Evolutionary conservation across 192 early-diverging fungal species (phyloP).

Genomic region (Linnemannia hyalina): DNA sequence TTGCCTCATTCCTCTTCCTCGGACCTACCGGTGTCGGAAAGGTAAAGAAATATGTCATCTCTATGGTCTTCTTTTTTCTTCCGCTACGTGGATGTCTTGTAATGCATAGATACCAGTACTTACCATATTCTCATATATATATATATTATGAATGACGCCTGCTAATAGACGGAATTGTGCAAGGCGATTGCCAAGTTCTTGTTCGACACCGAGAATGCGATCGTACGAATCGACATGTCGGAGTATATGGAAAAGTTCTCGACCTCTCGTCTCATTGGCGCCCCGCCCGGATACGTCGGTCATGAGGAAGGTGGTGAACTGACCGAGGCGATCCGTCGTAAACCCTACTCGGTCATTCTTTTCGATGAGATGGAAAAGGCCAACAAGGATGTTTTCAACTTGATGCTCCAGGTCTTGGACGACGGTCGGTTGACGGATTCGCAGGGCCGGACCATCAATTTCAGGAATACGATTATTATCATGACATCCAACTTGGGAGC

Average conservation of each 20-base stretch:
- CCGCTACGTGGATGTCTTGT: background rate
- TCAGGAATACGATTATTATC: slow-evolving; percentile 86
- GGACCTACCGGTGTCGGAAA: slow-evolving; percentile 91
- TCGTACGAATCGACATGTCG: slow-evolving; percentile 86
- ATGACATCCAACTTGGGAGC: slow-evolving; percentile 87
- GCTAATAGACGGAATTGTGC: slow-evolving; percentile 73
- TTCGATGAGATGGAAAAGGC: slow-evolving; percentile 91
- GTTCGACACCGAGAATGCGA: slow-evolving; percentile 79
- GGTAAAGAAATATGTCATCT: slow-evolving; percentile 11
- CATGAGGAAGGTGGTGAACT: slow-evolving; percentile 84
- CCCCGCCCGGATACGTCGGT: slow-evolving; percentile 86
- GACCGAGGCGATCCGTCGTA: slow-evolving; percentile 83
- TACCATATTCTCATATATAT: background rate
- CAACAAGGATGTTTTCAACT: slow-evolving; percentile 87
- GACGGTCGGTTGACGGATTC: slow-evolving; percentile 86
- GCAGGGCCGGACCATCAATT: slow-evolving; percentile 82
- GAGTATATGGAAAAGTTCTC: slow-evolving; percentile 82
- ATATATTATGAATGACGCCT: background rate
- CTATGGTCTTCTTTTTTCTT: background rate
- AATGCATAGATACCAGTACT: background rate
- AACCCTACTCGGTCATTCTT: slow-evolving; percentile 82
- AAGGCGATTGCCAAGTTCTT: slow-evolving; percentile 83
- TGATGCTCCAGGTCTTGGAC: slow-evolving; percentile 93
- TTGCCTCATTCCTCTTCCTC: slow-evolving; percentile 86
- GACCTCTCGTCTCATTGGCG: slow-evolving; percentile 80